Evolutionary conservation across 2,329 filamentous ascomycete species (phyloP).

Genomic region (Amphichorda felina): DNA sequence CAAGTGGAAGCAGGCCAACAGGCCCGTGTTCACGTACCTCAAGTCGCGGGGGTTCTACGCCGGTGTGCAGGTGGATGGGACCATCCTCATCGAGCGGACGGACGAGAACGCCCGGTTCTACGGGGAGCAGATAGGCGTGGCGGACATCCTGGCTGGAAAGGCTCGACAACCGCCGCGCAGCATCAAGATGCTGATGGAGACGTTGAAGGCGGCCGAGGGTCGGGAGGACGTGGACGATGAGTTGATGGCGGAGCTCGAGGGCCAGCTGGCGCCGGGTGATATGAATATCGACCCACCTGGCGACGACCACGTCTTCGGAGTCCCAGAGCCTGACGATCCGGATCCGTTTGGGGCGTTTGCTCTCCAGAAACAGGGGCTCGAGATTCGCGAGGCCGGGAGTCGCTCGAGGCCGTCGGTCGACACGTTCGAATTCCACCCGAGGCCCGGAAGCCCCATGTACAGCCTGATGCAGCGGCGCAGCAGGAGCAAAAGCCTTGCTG

Average conservation of each 20-base stretch:
- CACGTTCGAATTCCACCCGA: too few relatives aligned
- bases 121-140: slow-evolving; percentile 37
- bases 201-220: slow-evolving; percentile 19
- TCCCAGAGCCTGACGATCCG: too few relatives aligned
- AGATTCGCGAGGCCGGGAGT: too few relatives aligned
- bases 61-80: slow-evolving; percentile 76
- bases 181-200: slow-evolving; percentile 19
- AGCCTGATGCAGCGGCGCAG: too few relatives aligned
- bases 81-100: slow-evolving; percentile 67
- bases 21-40: slow-evolving; percentile 51
- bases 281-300: slow-evolving; percentile 16
- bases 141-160: slow-evolving; percentile 33
- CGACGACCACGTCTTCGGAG: slow-evolving; percentile 15
- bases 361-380: too few relatives aligned
- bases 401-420: too few relatives aligned
- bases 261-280: slow-evolving; percentile 21
- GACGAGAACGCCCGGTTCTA: slow-evolving; percentile 85
- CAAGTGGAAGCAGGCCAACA: slow-evolving; percentile 36
- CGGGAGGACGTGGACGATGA: slow-evolving; percentile 17
- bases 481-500: too few relatives aligned
- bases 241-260: slow-evolving; percentile 20
- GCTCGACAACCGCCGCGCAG: slow-evolving; percentile 14
- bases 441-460: too few relatives aligned
- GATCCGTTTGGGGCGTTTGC: too few relatives aligned
- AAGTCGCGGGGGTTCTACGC: slow-evolving; percentile 83